Evolutionary conservation across 345 rosid species (phyloP), one percentile per base, ranked within the genome.

Genomic region (Corchorus olitorius): DNA sequence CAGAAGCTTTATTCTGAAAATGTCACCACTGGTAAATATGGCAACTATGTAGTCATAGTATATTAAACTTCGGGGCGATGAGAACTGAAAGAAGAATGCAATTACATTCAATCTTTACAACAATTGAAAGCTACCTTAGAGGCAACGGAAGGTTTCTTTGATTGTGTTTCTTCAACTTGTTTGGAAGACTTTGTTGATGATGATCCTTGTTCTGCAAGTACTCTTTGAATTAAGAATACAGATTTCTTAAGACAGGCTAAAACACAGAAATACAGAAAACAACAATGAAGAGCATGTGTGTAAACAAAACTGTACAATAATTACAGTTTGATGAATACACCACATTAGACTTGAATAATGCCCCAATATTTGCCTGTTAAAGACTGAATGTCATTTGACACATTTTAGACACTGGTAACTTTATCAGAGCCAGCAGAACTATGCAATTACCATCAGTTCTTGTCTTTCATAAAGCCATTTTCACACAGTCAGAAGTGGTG

Each of bases 101-200:
- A 41, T 34, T 9, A 11, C 53, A 55, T 54, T 55, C 33, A 14
- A 53, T 17, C 5, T 19, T 39, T 12, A 22, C 33, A 55, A 79
- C 73, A 16, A 59, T 53, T 19, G 74, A 64, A 58, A 75, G 77
- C 45, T 75, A 92, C 97, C 91, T 88, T 87, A 41, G 86, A 75
- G 61, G 87, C 76, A 64, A 73, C 48, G 77, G 87, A 77, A 27
- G 81, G 55, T 70, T 76, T 79, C 79, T 78, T 81, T 50, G 88
- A 80, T 79, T 64, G 86, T 56, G 83, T 81, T 74, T 80, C 81
- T 73, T 91, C 89, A 54, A 76, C 82, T 62, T 88, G 86, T 80
- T 79, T 84, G 76, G 75, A 81, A 66, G 83, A 65, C 75, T 85
- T 88, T 75, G 60, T 83, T 68, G 83, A 70, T 39, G 78, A 48